Evolutionary conservation across 768 basidiomycete genomes (phyloP), one percentile per base, ranked within the genome.

Genomic region (Lactarius akahatsu): DNA sequence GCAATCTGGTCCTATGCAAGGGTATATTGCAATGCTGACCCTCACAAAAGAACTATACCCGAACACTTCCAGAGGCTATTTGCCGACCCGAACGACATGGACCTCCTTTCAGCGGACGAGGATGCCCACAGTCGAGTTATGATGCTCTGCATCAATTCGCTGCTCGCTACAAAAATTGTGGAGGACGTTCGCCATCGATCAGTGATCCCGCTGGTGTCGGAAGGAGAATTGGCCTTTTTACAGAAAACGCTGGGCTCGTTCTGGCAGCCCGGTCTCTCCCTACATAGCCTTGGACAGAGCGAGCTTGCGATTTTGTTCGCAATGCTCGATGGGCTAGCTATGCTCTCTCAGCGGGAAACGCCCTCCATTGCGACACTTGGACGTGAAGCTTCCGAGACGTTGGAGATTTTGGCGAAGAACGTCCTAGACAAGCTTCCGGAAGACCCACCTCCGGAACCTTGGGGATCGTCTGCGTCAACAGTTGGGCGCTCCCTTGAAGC

Each of bases 1-100:
- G 54, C 62, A 7, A 40, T 57, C 40, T 45, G 41, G 32, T 63
- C 20, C 4, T 57, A 47, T n/a, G 20, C 56, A 57, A 57, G n/a
- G 32, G 55, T 23, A 23, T 57, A 57, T 15, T 32, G 32, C 16
- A n/a, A 36, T 32, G 32, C 56, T 16, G n/a, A 41, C 16, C 43
- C 41, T 36, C 23, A 9, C 9, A 26, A 36, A 8, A 28, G 43
- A 32, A 28, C 61, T 32, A 56, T 63, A 1, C 62, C 62, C 23
- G 34, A 58, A 58, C 34, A 58, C 16, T 43, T 62, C 13, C 54
- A 13, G n/a, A 56, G 28, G 0, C 30, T 43, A 43, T 56, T 57
- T 11, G 32, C 40, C 54, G 55, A 57, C 32, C 40, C 54, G 3
- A 34, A 23, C n/a, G 62, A 32, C 38, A 58, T 58, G 38, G 23